These are phyloP conservation scores for Trichoderma cornu-damae DNA, from an alignment of 2,329 filamentous ascomycete species.

Conservation along the genomic window DNA sequence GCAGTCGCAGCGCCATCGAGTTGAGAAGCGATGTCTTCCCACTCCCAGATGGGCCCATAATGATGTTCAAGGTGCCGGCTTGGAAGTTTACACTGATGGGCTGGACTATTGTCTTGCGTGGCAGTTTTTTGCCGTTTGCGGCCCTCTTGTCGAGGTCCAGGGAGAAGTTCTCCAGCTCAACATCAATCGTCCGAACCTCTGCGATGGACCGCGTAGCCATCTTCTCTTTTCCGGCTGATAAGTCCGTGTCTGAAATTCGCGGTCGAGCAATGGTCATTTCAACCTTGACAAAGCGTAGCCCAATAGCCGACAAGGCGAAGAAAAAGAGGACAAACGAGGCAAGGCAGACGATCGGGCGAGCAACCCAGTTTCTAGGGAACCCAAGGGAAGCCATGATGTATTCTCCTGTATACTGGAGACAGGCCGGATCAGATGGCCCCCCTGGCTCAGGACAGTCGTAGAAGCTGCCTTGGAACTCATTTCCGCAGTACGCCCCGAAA, in stretches of 20 bases:
- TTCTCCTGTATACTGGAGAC: constrained; percentile 61
- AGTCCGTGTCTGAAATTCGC: constrained; percentile 53
- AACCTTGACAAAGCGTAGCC: constrained; percentile 59
- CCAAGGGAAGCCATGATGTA: constrained; percentile 67
- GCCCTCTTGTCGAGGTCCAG: constrained; percentile 60
- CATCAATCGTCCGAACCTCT: constrained; percentile 56
- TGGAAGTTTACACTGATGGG: constrained; percentile 63
- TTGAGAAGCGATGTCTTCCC: constrained; percentile 73
- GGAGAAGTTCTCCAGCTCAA: constrained; percentile 59
- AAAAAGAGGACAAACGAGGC: constrained; percentile 60
- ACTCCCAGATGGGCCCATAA: constrained; percentile 74
- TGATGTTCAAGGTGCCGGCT: constrained; percentile 65
- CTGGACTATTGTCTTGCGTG: constrained; percentile 57
- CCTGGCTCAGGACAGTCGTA: constrained; percentile 65
- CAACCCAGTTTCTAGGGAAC: constrained; percentile 62
- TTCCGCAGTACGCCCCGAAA: constrained; percentile 65
- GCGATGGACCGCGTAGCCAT: constrained; percentile 50
- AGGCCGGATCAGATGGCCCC: constrained; percentile 58
- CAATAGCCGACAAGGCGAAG: constrained; percentile 53
- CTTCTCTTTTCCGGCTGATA: constrained; percentile 66
- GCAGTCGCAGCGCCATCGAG: constrained; percentile 63
- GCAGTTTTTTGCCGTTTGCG: constrained; percentile 45
- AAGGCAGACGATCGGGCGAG: constrained; percentile 59
- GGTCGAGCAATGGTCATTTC: constrained; percentile 66
- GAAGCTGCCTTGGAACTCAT: constrained; percentile 67